Base-by-base conservation (phyloP, 192 early-diverging fungal genomes). In the Entomortierella parvispora region DNA sequence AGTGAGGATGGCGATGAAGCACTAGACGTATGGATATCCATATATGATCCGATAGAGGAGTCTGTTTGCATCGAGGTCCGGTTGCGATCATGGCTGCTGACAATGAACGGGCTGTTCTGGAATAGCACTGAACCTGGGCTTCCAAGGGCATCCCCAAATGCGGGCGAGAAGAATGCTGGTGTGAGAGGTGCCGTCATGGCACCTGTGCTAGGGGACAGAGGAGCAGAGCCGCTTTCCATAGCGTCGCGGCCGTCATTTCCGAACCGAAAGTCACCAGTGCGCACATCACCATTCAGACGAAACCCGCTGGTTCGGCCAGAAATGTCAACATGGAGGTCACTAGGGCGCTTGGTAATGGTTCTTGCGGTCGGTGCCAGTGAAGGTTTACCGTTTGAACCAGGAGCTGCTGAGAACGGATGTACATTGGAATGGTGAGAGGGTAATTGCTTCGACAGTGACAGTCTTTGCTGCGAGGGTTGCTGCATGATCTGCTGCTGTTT, bases 151-250 rank as follows among this genome's bases (percentile, higher is more conserved):
- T 89, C 89, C 45, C 87, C 77, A 64, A 92, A 92, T 51, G 82
- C 85, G n/a, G 91, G 88, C 46, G 89, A 86, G 46, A 92, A 92
- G 80, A 92, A 90, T 20, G 83, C 86, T 0, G 90, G 90, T n/a
- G 89, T 90, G 11, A 79, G 79, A 8, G 89, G 90, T 42, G 81
- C 72, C 7, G 69, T 55, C 46, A 68, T 45, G 25, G 37, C 50
- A 26, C 60, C 45, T 5, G 59, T 43, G 0, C 63, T 52, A 26
- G 74, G 74, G 3, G 74, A 77, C 14, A 77, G 74, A 14, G 74
- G 74, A 0, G 74, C 60, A 5, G 74, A 68, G 5, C 20, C 40
- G 33, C 23, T 59, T 22, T 58, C 68, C 2, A 59, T n/a, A 2
- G 52, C 22, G 4, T 67, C 79, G 10, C 63, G 68, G 6, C 51